Evolutionary conservation across 306 rosid genomes (phyloP), one percentile per base, ranked within the genome.

Genomic region (Castanea mollissima): DNA sequence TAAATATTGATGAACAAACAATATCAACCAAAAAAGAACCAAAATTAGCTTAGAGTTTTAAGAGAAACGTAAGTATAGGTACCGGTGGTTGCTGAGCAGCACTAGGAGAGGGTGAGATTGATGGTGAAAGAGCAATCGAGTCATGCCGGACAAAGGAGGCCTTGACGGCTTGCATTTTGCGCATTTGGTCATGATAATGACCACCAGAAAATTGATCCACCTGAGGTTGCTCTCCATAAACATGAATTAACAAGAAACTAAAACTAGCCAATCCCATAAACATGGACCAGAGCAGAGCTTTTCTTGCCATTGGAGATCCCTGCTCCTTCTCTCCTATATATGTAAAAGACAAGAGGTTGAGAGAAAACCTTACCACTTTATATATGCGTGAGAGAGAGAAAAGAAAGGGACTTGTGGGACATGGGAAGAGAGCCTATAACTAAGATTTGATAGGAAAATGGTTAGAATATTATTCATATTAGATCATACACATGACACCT

Each of bases 401-500:
- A 49, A 49, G 74, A 81, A 19, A 46, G 77, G 78, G 65, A 32
- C 56, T 10, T 38, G 52, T 27, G 69, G 76, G 79, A 81, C 86
- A 80, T 83, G 88, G 74, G 83, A 87, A 92, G 90, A 81, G 79
- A 88, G 54, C 79, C 75, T 55, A 54, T 83, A 87, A 78, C 88
- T 78, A 88, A 80, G 91, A 85, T 83, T 78, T 83, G 78, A 71
- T 73, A 77, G 63, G 76, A 89, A 85, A 79, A 82, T 69, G 67
- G 67, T 15, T 29, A 10, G 73, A 75, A 74, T 79, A 34, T 79
- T 68, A 82, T 86, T 79, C 58, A 57, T 83, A 86, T 49, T n/a
- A 68, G 80, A 75, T 87, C 94, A 92, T 67, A 75, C 91, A 79
- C 44, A 72, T 76, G 29, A 81, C 90, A 87, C 97, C 69, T 20